Base-by-base conservation (phyloP, 768 basidiomycete genomes). In the Lactarius indigo region DNA sequence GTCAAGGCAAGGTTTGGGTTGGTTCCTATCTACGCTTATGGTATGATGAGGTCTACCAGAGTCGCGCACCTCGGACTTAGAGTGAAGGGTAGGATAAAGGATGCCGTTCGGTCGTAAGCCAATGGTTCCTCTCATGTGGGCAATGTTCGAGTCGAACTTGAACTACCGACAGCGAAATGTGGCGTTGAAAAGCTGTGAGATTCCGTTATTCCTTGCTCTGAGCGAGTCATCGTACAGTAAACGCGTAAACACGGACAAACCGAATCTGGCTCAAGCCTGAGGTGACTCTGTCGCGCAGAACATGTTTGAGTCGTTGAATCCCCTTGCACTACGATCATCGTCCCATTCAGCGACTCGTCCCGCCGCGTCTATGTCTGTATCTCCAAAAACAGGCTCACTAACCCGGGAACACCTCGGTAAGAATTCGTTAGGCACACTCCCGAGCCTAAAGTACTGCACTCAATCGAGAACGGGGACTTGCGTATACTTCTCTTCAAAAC, bases 401-500 rank as follows among this genome's bases (percentile, higher is more conserved):
- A 70, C 86, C 54, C 33, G 64, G 66, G 57, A 74, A 74, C 39
- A 67, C 75, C 61, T 70, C 78, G 61, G 76, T 30, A 68, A 61
- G 18, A 66, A 65, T 62, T 69, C 72, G 17, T 59, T 69, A 35
- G 42, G 42, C 10, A n/a, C 59, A 39, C 52, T 55, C n/a, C 10
- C 78, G 26, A 72, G 65, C 84, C 88, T 23, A 90, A 85, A 72
- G 85, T 90, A 62, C 85, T 94, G 33, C 92, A 92, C 69, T 91
- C 93, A 17, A 79, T 87, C 33, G 91, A 93, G 65, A 94, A 92
- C 72, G 91, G 89, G 67, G 87, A 87, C 69, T 81, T 96, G 52
- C 84, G 83, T 68, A 83, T 98, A 57, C 84, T 99, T 61, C 79
- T 99, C 57, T 83, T 99, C 97, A 99, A 80, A 98, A 98, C 73